A percentile compares a stretch with the other conserved stretches of the same genome.
These are phyloP conservation scores for Aspergillus sp. DNA, from an alignment of 2,329 filamentous ascomycete genomes.

Conservation along the genomic window DNA sequence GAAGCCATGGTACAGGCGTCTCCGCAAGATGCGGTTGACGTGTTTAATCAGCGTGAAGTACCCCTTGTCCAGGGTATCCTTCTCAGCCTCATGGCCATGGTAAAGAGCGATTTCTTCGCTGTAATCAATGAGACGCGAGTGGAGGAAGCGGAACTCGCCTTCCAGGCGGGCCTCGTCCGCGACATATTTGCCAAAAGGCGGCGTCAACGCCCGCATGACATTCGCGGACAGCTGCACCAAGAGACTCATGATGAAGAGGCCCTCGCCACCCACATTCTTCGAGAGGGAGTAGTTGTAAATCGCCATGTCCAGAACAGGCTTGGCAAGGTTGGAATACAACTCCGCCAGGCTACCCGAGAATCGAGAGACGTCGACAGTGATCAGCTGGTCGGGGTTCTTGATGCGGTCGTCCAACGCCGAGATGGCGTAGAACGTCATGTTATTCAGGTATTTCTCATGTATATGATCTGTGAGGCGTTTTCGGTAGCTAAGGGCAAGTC, in stretches of 20 bases:
- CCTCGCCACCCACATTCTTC: conserved; percentile 92
- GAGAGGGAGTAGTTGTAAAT: conserved; percentile 96
- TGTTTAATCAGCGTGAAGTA: conserved; percentile 99
- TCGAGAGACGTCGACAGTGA: conserved; percentile 92
- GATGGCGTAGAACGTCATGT: conserved; percentile 96
- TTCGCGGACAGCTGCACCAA: conserved; percentile 90
- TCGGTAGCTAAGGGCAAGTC: conserved; percentile 87
- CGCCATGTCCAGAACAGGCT: conserved; percentile 89
- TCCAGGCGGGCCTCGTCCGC: conserved; percentile 92
- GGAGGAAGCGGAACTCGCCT: conserved; percentile 93
- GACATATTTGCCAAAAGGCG: conserved; percentile 95
- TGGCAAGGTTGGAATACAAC: conserved; percentile 93
- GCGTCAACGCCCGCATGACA: conserved; percentile 89
- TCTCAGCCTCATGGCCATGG: conserved; percentile 86
- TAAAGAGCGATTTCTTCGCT: conserved; percentile 94
- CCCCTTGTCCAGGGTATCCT: conserved; percentile 93
- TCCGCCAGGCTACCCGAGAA: conserved; percentile 95
- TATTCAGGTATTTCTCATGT: conserved; percentile 92
- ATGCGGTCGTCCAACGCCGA: conserved; percentile 94
- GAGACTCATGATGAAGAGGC: conserved; percentile 90
- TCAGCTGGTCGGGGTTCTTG: conserved; percentile 96
- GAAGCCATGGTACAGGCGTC: conserved; percentile 93
- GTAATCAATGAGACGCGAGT: conserved; percentile 92
- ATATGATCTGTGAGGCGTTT: conserved; percentile 91
- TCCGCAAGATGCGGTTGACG: conserved; percentile 88